Evolutionary conservation across 2,329 filamentous ascomycete species (phyloP).

Genomic region (Pseudopyricularia javanii): DNA sequence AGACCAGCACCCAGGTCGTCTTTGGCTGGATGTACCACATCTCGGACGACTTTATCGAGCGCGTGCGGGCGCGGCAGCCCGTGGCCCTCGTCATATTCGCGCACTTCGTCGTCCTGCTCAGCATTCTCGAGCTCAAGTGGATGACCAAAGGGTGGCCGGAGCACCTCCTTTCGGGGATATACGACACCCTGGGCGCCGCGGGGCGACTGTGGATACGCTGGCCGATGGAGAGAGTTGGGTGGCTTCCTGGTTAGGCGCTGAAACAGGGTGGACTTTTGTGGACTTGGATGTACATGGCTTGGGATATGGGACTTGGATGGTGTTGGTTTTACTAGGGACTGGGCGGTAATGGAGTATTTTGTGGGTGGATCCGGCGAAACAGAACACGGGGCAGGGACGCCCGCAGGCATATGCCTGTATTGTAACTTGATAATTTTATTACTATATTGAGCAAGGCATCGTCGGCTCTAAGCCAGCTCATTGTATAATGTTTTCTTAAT

Average conservation of each 20-base stretch:
- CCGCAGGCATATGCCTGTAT: too few species aligned
- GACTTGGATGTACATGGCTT: not conserved
- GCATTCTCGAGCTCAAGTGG: conserved; percentile 15
- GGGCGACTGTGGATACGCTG: conserved; percentile 16
- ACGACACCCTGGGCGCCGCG: conserved; percentile 11
- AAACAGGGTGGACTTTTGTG: too few species aligned
- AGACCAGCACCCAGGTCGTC: conserved; percentile 1
- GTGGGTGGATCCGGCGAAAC: too few species aligned
- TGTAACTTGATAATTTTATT: too few species aligned
- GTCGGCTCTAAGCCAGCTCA: not conserved
- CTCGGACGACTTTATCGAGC: conserved; percentile 3
- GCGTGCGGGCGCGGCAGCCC: not conserved
- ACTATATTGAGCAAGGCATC: not conserved
- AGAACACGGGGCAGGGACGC: too few species aligned
- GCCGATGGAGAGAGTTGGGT: conserved; percentile 17
- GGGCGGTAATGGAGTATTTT: too few species aligned
- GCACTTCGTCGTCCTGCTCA: conserved; percentile 16
- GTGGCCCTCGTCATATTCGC: conserved; percentile 8
- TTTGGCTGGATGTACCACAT: conserved; percentile 5
- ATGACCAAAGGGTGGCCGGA: conserved; percentile 16
- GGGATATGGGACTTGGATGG: too few species aligned
- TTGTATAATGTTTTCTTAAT: not conserved
- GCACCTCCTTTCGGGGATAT: conserved; percentile 15
- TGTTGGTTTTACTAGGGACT: too few species aligned
- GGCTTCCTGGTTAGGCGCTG: conserved; percentile 5